These are phyloP conservation scores for Naematelia aurantialba DNA, from an alignment of 768 basidiomycete species.

Conservation along the genomic window DNA sequence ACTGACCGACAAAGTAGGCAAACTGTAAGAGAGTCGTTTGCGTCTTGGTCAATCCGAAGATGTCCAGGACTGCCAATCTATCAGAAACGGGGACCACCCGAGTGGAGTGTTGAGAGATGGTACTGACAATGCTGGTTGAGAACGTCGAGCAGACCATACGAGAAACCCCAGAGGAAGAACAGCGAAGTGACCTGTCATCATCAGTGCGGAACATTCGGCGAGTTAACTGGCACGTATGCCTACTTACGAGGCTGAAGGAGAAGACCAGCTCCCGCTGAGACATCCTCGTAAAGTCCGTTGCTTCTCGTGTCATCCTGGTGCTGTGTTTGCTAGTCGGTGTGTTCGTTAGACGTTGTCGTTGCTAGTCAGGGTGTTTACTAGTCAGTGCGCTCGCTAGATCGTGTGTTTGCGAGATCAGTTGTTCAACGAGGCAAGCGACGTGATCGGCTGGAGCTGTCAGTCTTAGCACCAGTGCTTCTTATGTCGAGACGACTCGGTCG, in stretches of 20 bases:
- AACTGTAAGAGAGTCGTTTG: constrained; percentile 30
- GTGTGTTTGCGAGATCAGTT: not conserved
- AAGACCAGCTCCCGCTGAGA: not conserved
- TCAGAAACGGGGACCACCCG: not conserved
- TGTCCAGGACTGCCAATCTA: not conserved
- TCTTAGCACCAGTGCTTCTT: no score
- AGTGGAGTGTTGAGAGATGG: not conserved
- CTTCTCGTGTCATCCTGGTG: not conserved
- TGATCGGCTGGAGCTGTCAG: no score
- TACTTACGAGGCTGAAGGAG: not conserved
- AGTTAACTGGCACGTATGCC: not conserved
- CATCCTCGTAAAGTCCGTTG: not conserved
- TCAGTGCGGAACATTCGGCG: no score
- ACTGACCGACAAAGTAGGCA: constrained; percentile 24
- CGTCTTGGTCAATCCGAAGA: not conserved
- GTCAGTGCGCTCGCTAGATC: no score
- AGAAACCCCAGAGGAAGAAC: not conserved
- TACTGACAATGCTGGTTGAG: not conserved
- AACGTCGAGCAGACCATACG: not conserved
- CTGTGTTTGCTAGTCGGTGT: no score
- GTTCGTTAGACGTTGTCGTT: no score
- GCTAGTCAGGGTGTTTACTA: no score
- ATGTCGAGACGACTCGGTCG: not conserved
- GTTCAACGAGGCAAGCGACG: not conserved
- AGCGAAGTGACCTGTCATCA: not conserved